Evolutionary conservation across 1,284 basidiomycete species (phyloP).

Genomic region (Heterobasidion annosum): DNA sequence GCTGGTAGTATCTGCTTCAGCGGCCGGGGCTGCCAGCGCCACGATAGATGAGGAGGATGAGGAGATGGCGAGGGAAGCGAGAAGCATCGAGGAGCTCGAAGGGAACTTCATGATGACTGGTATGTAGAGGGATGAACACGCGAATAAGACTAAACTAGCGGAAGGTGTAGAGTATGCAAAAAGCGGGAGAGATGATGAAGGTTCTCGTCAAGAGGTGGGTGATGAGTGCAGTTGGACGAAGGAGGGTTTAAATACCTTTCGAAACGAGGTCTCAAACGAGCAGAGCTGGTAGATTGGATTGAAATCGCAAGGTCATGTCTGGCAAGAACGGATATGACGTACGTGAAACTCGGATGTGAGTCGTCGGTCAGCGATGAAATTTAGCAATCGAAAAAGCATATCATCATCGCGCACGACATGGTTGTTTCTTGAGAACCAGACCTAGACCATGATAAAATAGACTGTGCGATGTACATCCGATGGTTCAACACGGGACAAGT

Average conservation of each 20-base stretch:
- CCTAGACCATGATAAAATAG: too few relatives aligned
- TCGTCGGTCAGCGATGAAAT: too few relatives aligned
- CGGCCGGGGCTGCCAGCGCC: constrained; percentile 18
- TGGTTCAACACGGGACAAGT: too few relatives aligned
- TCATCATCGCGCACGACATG: too few relatives aligned
- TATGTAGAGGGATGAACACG: constrained; percentile 15
- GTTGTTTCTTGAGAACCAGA: too few relatives aligned
- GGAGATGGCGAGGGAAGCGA: constrained; percentile 26
- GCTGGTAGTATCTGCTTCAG: constrained; percentile 8
- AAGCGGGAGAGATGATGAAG: constrained; percentile 10
- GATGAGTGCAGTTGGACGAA: not conserved
- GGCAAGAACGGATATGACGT: not conserved
- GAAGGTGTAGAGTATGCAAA: constrained; percentile 11
- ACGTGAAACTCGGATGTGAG: not conserved
- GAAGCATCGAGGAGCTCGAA: constrained; percentile 24
- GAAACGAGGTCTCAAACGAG: not conserved
- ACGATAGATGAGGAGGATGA: constrained; percentile 19
- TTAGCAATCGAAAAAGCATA: too few relatives aligned
- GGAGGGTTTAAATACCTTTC: not conserved
- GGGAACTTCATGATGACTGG: constrained; percentile 27
- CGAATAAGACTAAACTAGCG: constrained; percentile 10
- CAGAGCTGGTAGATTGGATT: not conserved
- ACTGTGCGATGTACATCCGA: too few relatives aligned
- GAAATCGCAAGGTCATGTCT: not conserved
- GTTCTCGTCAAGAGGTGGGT: not conserved